Percentiles rank a stretch among this genome's conserved stretches.
These are phyloP conservation scores for Clarireedia homoeocarpa DNA, from an alignment of 2,329 filamentous ascomycete species.

Conservation along the genomic window DNA sequence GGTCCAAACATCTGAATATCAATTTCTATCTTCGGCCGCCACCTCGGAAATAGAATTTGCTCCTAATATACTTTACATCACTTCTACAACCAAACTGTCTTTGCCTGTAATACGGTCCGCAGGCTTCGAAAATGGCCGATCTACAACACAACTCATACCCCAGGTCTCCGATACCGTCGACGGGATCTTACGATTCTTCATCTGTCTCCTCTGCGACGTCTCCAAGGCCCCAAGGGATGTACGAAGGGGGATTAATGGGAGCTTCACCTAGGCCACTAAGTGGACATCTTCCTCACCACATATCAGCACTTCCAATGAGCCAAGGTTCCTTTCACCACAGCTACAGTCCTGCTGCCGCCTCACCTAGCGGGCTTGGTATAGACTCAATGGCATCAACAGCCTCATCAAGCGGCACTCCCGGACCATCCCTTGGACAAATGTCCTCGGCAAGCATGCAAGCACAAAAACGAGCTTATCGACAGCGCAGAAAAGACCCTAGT, in stretches of 20 bases:
- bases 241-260: slow-evolving; percentile 45
- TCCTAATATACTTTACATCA: not conserved
- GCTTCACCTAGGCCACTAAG: slow-evolving; percentile 42
- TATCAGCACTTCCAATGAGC: slow-evolving; percentile 38
- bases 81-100: not conserved
- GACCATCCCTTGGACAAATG: slow-evolving; percentile 31
- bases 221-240: slow-evolving; percentile 45
- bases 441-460: slow-evolving; percentile 49
- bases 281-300: slow-evolving; percentile 39
- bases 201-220: slow-evolving; percentile 56
- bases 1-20: not conserved
- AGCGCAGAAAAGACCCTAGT: slow-evolving; percentile 89
- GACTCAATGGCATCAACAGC: slow-evolving; percentile 54
- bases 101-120: slow-evolving; percentile 17
- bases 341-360: slow-evolving; percentile 24
- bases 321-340: slow-evolving; percentile 25
- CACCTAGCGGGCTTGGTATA: slow-evolving; percentile 38
- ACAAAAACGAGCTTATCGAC: slow-evolving; percentile 90
- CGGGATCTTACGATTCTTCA: slow-evolving; percentile 56
- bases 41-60: not conserved
- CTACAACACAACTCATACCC: slow-evolving; percentile 49
- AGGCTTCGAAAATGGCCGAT: slow-evolving; percentile 40
- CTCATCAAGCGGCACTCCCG: slow-evolving; percentile 48
- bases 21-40: not conserved
- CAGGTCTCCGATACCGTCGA: slow-evolving; percentile 54